Evolutionary conservation across 2,329 filamentous ascomycete species (phyloP), one percentile per base, ranked within the genome.

Genomic region (Arthrobotrys iridis): DNA sequence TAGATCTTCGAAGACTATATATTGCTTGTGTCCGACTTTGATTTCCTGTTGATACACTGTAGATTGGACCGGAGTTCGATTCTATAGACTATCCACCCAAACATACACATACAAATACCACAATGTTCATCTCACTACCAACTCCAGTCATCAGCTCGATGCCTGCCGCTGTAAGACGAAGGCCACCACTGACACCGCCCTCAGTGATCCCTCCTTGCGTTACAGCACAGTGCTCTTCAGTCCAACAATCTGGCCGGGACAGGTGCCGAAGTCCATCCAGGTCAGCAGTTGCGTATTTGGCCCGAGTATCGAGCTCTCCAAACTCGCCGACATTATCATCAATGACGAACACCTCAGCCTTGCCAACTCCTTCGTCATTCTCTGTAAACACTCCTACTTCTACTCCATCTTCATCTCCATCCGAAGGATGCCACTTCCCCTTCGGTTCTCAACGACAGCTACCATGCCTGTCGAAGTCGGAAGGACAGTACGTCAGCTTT

Each of bases 401-500:
- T 65, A 82, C 83, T 7, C 76, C 81, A 52, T 82, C 82, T 30
- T 82, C 82, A 59, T 79, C 79, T 18, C 78, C 78, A 68, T 81
- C 77, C 75, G 80, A 79, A 79, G 83, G 77, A 80, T 81, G 33
- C 77, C 82, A 77, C 66, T 79, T 74, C 76, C 80, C 67, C 78
- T 80, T 79, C 41, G 75, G 71, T 15, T 72, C 77, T 43, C 46
- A 68, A 63, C 64, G 64, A 67, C 71, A 68, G 71, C 15, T 63
- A 11, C 43, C 62, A 18, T 57, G 71, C 63, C 15, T 68, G 55
- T 55, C 70, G 11, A 68, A 50, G 4, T 83, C 62, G 37, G 71
- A 75, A 79, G 86, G 84, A 66, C 86, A 87, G 76, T 92, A 92
- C 82, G 89, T 90, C 80, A 91, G 89, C 83, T 92, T 92, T 80